Percentiles rank a stretch among this genome's conserved stretches.
Conservation (phyloP, 345 rosid genomes). For the Psidium guajava region DNA sequence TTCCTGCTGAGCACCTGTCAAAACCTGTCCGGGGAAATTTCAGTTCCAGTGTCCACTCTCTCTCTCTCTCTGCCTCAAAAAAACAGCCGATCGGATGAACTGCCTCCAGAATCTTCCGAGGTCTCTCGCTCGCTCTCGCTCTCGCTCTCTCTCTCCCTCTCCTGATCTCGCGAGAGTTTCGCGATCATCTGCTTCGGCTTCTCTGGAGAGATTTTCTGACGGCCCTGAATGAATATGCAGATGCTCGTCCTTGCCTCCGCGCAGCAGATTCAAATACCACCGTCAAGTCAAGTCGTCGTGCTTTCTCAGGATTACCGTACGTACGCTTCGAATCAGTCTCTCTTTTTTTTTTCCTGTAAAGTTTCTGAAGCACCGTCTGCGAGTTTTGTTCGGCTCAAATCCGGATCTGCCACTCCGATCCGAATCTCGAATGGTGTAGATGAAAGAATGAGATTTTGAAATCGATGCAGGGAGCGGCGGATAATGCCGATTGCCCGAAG, state of each 20-base stretch:
- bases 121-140: slow-evolving; percentile 5
- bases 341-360: background rate
- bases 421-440: background rate
- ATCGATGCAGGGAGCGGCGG: slow-evolving; percentile 35
- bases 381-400: background rate
- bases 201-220: background rate
- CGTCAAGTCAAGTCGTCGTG: slow-evolving; percentile 20
- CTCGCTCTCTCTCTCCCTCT: too few relatives aligned
- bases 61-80: background rate
- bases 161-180: background rate
- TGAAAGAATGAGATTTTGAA: background rate
- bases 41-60: background rate
- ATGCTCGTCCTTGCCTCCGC: slow-evolving; percentile 37
- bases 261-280: slow-evolving; percentile 23
- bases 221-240: slow-evolving; percentile 17
- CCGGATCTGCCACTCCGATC: background rate
- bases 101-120: slow-evolving; percentile 54
- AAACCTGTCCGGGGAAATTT: background rate
- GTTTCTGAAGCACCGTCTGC: background rate
- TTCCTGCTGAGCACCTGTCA: background rate
- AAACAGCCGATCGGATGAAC: slow-evolving; percentile 23
- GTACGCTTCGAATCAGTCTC: background rate
- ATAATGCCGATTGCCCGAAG: slow-evolving; percentile 11
- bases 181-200: background rate
- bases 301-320: slow-evolving; percentile 10